phyloP scores from a whole-genome alignment of 2,329 filamentous ascomycete genomes.

The Xylaria arbuscula region DNA sequence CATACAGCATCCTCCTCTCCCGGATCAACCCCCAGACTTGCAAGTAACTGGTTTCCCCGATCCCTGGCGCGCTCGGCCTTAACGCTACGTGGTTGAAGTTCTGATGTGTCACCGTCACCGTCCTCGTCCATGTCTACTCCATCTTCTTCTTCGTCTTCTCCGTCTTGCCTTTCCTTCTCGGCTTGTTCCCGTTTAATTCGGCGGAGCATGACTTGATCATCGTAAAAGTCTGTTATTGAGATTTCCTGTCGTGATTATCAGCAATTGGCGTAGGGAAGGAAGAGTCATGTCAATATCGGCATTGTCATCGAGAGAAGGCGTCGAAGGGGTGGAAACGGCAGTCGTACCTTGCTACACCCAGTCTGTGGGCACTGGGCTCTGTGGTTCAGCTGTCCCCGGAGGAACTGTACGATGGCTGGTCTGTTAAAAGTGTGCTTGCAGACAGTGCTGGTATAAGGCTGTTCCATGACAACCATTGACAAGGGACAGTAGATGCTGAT shows the following conservation, averaged over 20 bases:
- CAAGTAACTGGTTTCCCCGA: conserved; percentile 36
- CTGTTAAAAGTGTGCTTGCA: conserved; percentile 82
- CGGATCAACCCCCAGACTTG: conserved; percentile 25
- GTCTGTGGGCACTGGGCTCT: conserved; percentile 70
- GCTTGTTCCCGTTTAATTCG: conserved; percentile 64
- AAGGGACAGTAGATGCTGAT: conserved; percentile 77
- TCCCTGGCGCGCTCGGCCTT: conserved; percentile 42
- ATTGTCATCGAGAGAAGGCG: background rate
- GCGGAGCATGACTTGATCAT: conserved; percentile 67
- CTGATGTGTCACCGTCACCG: conserved; percentile 43
- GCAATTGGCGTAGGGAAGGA: background rate
- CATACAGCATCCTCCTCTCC: conserved; percentile 13
- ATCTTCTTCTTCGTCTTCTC: conserved; percentile 55
- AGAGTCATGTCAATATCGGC: background rate
- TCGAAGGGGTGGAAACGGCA: background rate
- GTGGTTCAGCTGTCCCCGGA: conserved; percentile 47
- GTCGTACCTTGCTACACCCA: conserved; percentile 69
- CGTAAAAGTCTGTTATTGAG: conserved; percentile 63
- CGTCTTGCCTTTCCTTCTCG: conserved; percentile 58
- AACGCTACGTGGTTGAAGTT: conserved; percentile 34
- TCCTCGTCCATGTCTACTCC: conserved; percentile 51
- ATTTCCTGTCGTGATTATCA: conserved; percentile 57
- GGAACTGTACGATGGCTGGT: conserved; percentile 68
- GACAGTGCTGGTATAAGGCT: conserved; percentile 73
- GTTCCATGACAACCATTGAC: conserved; percentile 70